phyloP scores from a whole-genome alignment of 139 green algal genomes.

The Spirogloea muscicola region DNA sequence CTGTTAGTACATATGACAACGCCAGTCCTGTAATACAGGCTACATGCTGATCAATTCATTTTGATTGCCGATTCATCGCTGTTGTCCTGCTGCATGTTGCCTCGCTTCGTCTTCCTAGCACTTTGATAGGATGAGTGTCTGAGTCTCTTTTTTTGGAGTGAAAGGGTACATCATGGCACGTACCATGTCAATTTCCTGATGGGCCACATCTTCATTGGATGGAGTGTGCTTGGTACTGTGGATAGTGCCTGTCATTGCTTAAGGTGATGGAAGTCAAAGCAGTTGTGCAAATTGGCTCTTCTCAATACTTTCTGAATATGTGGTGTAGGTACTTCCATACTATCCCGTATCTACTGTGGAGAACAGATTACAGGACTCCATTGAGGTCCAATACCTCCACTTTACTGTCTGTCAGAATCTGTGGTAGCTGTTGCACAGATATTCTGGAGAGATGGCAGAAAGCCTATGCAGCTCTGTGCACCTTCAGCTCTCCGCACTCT shows the following conservation, averaged over 20 bases:
- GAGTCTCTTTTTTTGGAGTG: background rate
- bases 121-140: background rate
- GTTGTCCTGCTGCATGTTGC: background rate
- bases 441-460: too few species aligned
- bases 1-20: too few species aligned
- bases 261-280: too few species aligned
- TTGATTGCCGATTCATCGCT: background rate
- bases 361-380: slow-evolving; percentile 11
- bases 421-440: too few species aligned
- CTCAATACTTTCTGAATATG: background rate
- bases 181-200: background rate
- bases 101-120: background rate
- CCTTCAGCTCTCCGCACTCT: background rate
- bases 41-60: too few species aligned
- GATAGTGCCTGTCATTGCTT: background rate
- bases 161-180: background rate
- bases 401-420: too few species aligned
- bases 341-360: slow-evolving; percentile 69
- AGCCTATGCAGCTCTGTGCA: background rate
- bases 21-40: too few species aligned
- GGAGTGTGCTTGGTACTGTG: background rate
- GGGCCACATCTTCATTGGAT: background rate
- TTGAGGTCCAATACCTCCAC: background rate
- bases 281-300: background rate
- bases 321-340: slow-evolving; percentile 61